Evolutionary conservation across 257 asterid genomes (phyloP).

Genomic region (Catharanthus roseus): DNA sequence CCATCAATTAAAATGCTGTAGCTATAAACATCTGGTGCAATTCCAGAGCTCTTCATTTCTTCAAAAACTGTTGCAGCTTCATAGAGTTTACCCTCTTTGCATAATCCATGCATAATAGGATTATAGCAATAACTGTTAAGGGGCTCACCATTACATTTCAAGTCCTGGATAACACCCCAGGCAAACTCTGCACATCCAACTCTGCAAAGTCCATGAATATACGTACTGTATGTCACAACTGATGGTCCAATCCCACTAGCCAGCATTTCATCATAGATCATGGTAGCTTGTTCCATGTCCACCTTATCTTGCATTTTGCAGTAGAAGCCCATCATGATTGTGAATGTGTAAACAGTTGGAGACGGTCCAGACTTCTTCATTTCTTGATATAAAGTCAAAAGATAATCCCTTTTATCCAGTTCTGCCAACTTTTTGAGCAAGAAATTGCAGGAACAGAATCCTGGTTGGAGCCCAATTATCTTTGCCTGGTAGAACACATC

Average conservation of each 20-base stretch:
- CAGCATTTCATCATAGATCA: slow-evolving; percentile 47
- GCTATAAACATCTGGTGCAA: slow-evolving; percentile 48
- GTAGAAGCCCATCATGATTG: slow-evolving; percentile 47
- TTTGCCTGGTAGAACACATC: slow-evolving; percentile 36
- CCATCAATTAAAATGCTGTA: slow-evolving; percentile 57
- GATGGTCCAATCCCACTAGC: slow-evolving; percentile 39
- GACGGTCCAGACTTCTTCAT: slow-evolving; percentile 51
- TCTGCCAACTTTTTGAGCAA: slow-evolving; percentile 59
- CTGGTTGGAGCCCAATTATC: slow-evolving; percentile 35
- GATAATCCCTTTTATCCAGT: slow-evolving; percentile 25
- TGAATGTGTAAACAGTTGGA: slow-evolving; percentile 49
- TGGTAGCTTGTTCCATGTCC: slow-evolving; percentile 37
- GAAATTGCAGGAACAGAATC: slow-evolving; percentile 47
- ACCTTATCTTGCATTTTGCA: slow-evolving; percentile 29
- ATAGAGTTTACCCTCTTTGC: slow-evolving; percentile 30
- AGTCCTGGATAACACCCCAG: slow-evolving; percentile 29
- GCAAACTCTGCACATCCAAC: slow-evolving; percentile 41
- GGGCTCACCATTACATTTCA: slow-evolving; percentile 28
- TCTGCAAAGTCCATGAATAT: slow-evolving; percentile 52
- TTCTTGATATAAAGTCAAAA: slow-evolving; percentile 34
- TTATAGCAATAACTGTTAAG: slow-evolving; percentile 54
- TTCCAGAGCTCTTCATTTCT: slow-evolving; percentile 42
- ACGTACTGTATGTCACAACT: slow-evolving; percentile 41
- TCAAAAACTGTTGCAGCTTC: slow-evolving; percentile 35
- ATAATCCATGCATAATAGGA: slow-evolving; percentile 44